These are phyloP conservation scores for Leishmania major DNA, from an alignment of 208 protist species.

Conservation along the genomic window DNA sequence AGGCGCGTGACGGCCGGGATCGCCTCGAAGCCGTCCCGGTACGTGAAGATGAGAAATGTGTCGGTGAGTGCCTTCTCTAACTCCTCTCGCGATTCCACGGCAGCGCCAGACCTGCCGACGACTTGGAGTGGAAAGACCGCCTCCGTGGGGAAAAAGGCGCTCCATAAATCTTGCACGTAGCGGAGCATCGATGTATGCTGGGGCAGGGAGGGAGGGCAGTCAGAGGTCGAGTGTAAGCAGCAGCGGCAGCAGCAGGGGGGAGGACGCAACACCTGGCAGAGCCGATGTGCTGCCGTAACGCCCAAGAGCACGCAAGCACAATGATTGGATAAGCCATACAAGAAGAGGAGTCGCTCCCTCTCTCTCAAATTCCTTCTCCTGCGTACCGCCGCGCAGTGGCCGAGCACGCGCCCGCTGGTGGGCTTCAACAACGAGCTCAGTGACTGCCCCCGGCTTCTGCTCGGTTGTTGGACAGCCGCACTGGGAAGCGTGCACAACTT, in stretches of 20 bases:
- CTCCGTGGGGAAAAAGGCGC: slow-evolving; percentile 42
- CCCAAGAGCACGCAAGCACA: not conserved
- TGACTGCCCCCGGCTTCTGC: not conserved
- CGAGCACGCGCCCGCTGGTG: not conserved
- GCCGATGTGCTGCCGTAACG: not conserved
- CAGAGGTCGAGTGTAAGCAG: not conserved
- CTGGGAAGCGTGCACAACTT: not conserved
- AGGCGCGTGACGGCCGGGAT: slow-evolving; percentile 33
- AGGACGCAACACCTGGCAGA: not conserved
- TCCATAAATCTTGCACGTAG: slow-evolving; percentile 37
- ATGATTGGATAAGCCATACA: not conserved
- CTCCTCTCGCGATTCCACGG: slow-evolving; percentile 39
- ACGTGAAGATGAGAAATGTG: slow-evolving; percentile 71
- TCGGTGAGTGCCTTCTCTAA: slow-evolving; percentile 39
- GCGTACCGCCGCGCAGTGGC: not conserved
- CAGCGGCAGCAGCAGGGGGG: not conserved
- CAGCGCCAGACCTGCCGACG: slow-evolving; percentile 26
- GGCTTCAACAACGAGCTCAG: not conserved
- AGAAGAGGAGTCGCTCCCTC: not conserved
- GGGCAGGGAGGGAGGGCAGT: not conserved
- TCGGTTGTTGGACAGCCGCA: not conserved
- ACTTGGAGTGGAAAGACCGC: slow-evolving; percentile 39
- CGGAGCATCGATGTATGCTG: slow-evolving; percentile 24
- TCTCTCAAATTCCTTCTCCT: not conserved
- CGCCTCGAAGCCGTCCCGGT: slow-evolving; percentile 63